These are phyloP conservation scores for Tephrocybe rancida DNA, from an alignment of 768 basidiomycete species.

Conservation along the genomic window DNA sequence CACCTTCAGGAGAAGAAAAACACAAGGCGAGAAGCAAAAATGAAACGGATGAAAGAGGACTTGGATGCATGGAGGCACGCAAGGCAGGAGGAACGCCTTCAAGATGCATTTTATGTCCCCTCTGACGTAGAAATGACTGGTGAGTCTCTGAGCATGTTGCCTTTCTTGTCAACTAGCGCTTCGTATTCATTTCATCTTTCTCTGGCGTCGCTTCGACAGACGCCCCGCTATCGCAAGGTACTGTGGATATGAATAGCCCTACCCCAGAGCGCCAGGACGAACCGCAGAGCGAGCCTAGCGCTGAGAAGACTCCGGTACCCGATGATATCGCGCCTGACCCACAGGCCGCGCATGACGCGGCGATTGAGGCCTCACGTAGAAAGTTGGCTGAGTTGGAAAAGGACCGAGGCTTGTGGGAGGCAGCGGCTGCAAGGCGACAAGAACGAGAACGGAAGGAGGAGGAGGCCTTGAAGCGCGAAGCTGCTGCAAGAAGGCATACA, in stretches of 20 bases:
- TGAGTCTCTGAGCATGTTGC: conserved; percentile 3
- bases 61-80: conserved; percentile 37
- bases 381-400: conserved; percentile 70
- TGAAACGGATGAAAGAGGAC: conserved; percentile 38
- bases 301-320: conserved; percentile 13
- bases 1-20: conserved; percentile 34
- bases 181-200: neutral
- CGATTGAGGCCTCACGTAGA: conserved; percentile 64
- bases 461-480: conserved; percentile 25
- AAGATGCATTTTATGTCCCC: conserved; percentile 41
- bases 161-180: neutral
- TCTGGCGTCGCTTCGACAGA: conserved; percentile 3
- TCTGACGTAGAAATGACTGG: conserved; percentile 27
- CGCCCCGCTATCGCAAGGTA: conserved; percentile 7
- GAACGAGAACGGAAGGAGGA: conserved; percentile 45
- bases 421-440: conserved; percentile 46
- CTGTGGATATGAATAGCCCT: conserved; percentile 17
- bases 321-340: conserved; percentile 27
- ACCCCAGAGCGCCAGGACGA: conserved; percentile 5
- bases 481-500: conserved; percentile 23
- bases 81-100: conserved; percentile 40
- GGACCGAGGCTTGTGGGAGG: conserved; percentile 66
- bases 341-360: conserved; percentile 39
- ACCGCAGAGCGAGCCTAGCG: conserved; percentile 7
- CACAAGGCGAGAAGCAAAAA: conserved; percentile 44